Conservation (phyloP, 164 flowering plant genomes). For the Tetracentron sinense region DNA sequence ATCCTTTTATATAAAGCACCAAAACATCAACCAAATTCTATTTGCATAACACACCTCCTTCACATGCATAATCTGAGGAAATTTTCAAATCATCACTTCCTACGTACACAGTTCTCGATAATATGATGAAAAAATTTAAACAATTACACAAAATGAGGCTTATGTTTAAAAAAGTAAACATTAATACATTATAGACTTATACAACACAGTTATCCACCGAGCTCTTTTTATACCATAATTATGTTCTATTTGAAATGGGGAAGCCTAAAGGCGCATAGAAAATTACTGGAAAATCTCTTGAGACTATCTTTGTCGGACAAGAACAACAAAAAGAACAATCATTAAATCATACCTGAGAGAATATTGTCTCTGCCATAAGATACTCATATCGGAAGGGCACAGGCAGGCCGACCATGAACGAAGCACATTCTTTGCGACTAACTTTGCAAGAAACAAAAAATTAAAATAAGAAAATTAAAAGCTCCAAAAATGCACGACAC, state of each 20-base stretch:
- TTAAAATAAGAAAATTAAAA: conserved; percentile 21
- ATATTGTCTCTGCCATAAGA: conserved; percentile 97
- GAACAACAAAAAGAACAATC: not conserved
- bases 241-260: not conserved
- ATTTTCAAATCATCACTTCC: not conserved
- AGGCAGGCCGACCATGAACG: conserved; percentile 85
- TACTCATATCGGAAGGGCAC: conserved; percentile 96
- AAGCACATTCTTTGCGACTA: conserved; percentile 99
- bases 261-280: too few relatives aligned
- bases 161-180: too few relatives aligned
- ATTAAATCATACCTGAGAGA: conserved; percentile 71
- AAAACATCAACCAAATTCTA: too few relatives aligned
- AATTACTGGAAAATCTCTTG: not conserved
- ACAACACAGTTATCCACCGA: too few relatives aligned
- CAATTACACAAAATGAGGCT: not conserved
- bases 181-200: too few relatives aligned
- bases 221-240: too few relatives aligned
- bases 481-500: not conserved
- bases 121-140: not conserved
- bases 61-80: not conserved
- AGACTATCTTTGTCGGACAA: not conserved
- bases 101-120: not conserved
- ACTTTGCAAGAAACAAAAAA: conserved; percentile 69
- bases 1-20: not conserved
- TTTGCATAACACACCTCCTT: not conserved